Base-by-base conservation (phyloP, 805 yeast species). In the Lachancea meyersii region DNA sequence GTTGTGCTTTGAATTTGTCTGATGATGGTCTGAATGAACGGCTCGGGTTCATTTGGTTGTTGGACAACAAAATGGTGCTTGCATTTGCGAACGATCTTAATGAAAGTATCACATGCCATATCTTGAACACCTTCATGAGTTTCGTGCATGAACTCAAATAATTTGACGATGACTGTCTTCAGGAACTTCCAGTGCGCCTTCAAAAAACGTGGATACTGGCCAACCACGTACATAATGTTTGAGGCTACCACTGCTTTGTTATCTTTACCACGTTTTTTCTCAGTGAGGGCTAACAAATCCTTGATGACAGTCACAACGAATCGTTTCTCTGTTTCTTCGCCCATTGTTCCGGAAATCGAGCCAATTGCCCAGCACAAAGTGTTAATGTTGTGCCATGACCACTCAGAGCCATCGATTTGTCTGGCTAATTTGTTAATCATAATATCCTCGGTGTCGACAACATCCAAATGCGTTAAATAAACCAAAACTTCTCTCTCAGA, bases 71-170 rank as follows among this genome's bases (percentile, higher is more conserved):
- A 93, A 65, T 91, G 97, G 52, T 89, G 80, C 66, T 88, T 89
- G 75, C 98, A 93, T 68, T 93, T 93, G 53, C 79, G 82, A 18
- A 96, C 86, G 63, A 93, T 93, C 65, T 93, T 93, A 61, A 91
- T 91, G 61, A 93, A 93, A 1, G 99, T 93, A 65, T 93, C 99
- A 72, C 98, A 93, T 7, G 99, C 98, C 98, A 93, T 93, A 66
- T 93, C 98, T 69, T 93, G 98, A 48, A 93, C 98, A 70, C 98
- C 98, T 66, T 91, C 99, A 66, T 93, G 99, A n/a, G 97, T 88
- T 73, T 93, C 99, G 70, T 93, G 97, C 99, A 93, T 93, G 60
- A 93, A 93, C 65, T 93, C 98, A 65, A 93, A 93, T 56, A 93
- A 74, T 65, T 93, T 93, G 67, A 86, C 82, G 47, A 93, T 91